These are phyloP conservation scores for Starmerella lactis-condensi DNA, from an alignment of 805 yeast species.

Conservation along the genomic window DNA sequence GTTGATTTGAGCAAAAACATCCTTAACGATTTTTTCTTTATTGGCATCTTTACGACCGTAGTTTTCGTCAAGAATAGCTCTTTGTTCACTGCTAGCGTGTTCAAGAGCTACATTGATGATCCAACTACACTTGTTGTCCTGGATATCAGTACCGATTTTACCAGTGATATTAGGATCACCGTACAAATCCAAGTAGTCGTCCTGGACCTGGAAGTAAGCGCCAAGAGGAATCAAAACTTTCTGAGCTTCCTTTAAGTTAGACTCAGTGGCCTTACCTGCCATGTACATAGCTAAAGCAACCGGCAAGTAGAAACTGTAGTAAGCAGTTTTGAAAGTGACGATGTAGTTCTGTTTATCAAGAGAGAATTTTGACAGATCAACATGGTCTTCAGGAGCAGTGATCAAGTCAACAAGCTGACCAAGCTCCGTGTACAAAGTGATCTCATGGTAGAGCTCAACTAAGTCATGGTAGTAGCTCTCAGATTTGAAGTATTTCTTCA, in stretches of 20 bases:
- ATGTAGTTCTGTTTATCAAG: constrained; percentile 83
- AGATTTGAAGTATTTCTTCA: constrained; percentile 71
- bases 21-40: constrained; percentile 49
- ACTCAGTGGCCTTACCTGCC: constrained; percentile 54
- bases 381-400: constrained; percentile 92
- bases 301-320: constrained; percentile 90
- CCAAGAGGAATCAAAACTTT: constrained; percentile 87
- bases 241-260: constrained; percentile 70
- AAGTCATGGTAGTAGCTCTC: constrained; percentile 77
- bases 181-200: constrained; percentile 88
- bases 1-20: constrained; percentile 53
- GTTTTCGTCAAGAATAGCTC: constrained; percentile 62
- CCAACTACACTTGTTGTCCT: constrained; percentile 98
- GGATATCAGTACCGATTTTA: constrained; percentile 94
- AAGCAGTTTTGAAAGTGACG: constrained; percentile 92
- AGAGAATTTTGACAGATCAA: constrained; percentile 73
- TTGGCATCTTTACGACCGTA: constrained; percentile 70
- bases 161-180: constrained; percentile 97
- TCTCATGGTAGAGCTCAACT: constrained; percentile 87
- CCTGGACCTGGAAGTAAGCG: constrained; percentile 97
- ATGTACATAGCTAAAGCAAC: constrained; percentile 92
- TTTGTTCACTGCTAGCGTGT: constrained; percentile 61
- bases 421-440: constrained; percentile 90
- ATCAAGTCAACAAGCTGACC: constrained; percentile 91
- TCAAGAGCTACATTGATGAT: constrained; percentile 80